phyloP scores from a whole-genome alignment of 2,329 filamentous ascomycete species.

The Trichoderma atroviride region DNA sequence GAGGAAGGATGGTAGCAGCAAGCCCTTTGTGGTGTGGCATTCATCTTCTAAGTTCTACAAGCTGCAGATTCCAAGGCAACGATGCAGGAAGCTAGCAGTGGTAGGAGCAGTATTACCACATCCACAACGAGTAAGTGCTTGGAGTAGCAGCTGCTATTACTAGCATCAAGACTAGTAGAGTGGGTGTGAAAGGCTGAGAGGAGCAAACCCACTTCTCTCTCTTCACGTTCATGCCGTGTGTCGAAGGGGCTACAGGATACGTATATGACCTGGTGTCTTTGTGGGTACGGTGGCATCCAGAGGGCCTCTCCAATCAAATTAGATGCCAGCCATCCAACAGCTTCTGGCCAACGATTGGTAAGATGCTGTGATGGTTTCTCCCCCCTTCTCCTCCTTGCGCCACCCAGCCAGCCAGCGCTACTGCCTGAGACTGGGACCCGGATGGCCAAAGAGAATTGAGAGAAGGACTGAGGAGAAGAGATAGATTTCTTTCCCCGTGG shows the following conservation, averaged over 20 bases:
- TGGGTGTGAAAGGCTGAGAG: conserved; percentile 24
- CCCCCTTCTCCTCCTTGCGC: background rate
- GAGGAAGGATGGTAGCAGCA: conserved; percentile 3
- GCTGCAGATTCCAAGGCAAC: conserved; percentile 15
- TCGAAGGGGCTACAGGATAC: conserved; percentile 10
- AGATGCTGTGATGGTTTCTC: background rate
- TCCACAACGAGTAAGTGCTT: conserved; percentile 20
- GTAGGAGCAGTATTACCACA: conserved; percentile 2
- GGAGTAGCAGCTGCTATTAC: background rate
- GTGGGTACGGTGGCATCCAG: conserved; percentile 21
- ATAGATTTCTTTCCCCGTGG: background rate
- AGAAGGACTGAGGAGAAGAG: background rate
- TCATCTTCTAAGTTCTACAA: conserved; percentile 7
- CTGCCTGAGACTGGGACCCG: conserved; percentile 10
- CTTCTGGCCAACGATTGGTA: conserved; percentile 10
- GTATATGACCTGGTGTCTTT: background rate
- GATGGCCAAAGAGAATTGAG: conserved; percentile 16
- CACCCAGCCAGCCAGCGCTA: background rate
- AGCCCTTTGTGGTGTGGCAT: conserved; percentile 16
- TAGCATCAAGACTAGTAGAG: background rate
- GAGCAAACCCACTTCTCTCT: background rate
- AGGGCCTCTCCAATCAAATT: conserved; percentile 17
- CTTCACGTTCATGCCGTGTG: conserved; percentile 12
- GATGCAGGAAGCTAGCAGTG: conserved; percentile 4
- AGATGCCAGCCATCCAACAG: conserved; percentile 15